These are phyloP conservation scores for Pyrus hybrid DNA, from an alignment of 331 rosid genomes.

Conservation along the genomic window DNA sequence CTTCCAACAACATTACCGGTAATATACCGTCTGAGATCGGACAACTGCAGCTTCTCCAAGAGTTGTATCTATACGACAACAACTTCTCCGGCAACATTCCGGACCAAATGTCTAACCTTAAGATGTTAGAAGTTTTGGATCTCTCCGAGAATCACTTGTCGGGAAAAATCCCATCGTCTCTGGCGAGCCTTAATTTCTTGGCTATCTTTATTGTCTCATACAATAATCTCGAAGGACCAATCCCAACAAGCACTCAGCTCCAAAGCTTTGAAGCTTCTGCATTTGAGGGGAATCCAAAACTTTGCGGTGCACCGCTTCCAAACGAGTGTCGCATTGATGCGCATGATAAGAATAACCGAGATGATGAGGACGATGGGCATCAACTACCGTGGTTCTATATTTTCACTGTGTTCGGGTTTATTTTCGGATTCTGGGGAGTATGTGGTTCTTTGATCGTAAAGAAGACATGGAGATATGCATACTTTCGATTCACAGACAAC, in stretches of 20 bases:
- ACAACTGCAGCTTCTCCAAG: neutral
- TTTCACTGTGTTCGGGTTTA: too few relatives aligned
- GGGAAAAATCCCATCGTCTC: neutral
- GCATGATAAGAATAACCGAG: neutral
- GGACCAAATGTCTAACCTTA: neutral
- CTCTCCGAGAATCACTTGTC: neutral
- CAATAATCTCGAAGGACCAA: too few relatives aligned
- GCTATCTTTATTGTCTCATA: accelerated
- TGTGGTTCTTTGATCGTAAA: too few relatives aligned
- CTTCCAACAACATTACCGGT: neutral
- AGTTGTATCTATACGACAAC: neutral
- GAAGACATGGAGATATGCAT: too few relatives aligned
- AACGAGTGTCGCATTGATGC: neutral
- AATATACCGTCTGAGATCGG: neutral
- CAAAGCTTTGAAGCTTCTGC: neutral
- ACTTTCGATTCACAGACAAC: too few relatives aligned
- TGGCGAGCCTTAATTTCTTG: too few relatives aligned
- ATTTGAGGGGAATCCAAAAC: neutral
- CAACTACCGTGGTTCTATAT: neutral
- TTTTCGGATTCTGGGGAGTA: too few relatives aligned
- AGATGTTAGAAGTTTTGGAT: neutral
- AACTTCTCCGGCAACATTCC: neutral
- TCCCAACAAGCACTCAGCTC: neutral
- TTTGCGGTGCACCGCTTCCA: neutral
- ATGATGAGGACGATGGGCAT: neutral